Evolutionary conservation across 1,284 basidiomycete species (phyloP).

Genomic region (Moniliella sp.): DNA sequence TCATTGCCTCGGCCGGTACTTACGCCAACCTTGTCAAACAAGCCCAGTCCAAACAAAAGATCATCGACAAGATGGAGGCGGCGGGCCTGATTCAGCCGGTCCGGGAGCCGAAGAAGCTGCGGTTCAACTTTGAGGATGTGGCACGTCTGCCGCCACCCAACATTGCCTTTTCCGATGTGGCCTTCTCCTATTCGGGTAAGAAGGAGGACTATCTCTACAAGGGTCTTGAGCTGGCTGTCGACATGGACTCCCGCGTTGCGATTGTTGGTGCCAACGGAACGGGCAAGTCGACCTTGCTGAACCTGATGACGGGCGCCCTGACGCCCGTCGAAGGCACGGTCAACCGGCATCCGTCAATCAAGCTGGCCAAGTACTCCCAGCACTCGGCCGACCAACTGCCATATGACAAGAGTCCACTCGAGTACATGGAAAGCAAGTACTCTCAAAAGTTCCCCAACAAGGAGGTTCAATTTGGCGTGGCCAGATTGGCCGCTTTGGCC

Average conservation of each 20-base stretch:
- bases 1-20: constrained; percentile 93
- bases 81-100: constrained; percentile 83
- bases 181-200: constrained; percentile 79
- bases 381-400: constrained; percentile 95
- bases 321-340: constrained; percentile 65
- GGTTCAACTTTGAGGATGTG: constrained; percentile 91
- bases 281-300: constrained; percentile 85
- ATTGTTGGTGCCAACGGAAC: constrained; percentile 96
- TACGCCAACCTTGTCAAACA: constrained; percentile 96
- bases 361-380: constrained; percentile 64
- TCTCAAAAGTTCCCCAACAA: constrained; percentile 74
- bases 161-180: constrained; percentile 80
- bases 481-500: constrained; percentile 83
- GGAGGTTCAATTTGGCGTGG: constrained; percentile 69
- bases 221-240: constrained; percentile 60
- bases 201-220: constrained; percentile 72
- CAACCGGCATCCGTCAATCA: constrained; percentile 66
- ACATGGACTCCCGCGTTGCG: constrained; percentile 79
- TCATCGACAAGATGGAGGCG: constrained; percentile 99
- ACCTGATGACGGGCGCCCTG: constrained; percentile 69
- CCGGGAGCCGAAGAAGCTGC: constrained; percentile 49
- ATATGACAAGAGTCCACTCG: constrained; percentile 74
- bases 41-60: constrained; percentile 95
- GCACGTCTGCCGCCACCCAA: constrained; percentile 83
- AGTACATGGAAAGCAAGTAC: constrained; percentile 67